These are phyloP conservation scores for Starmerella sp. DNA, from an alignment of 805 yeast genomes.

Conservation along the genomic window DNA sequence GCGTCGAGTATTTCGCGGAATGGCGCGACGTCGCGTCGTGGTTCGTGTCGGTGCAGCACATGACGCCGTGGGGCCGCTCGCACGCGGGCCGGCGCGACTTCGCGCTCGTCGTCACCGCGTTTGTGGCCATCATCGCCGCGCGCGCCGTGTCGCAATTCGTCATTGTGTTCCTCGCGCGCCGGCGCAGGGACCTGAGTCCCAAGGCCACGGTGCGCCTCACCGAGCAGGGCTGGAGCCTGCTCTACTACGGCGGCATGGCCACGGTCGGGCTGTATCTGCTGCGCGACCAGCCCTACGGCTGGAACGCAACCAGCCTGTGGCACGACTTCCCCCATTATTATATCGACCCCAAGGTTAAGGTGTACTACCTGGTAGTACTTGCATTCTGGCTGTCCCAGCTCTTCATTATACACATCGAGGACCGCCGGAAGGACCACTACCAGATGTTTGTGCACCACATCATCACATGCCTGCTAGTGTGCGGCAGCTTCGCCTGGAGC, in stretches of 20 bases:
- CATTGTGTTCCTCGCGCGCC: conserved; percentile 7
- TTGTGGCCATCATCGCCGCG: conserved; percentile 12
- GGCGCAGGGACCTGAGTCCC: conserved; percentile 14
- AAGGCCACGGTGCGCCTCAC: conserved; percentile 60
- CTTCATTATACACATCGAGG: conserved; percentile 65
- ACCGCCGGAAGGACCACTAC: conserved; percentile 63
- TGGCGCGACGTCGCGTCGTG: conserved; percentile 4
- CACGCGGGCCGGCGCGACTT: conserved; percentile 18
- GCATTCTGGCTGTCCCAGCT: conserved; percentile 75
- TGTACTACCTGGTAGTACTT: conserved; percentile 60
- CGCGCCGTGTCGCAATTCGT: conserved; percentile 17
- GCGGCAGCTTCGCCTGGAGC: conserved; percentile 63
- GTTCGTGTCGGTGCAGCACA: conserved; percentile 15
- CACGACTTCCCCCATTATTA: conserved; percentile 63
- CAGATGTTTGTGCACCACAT: conserved; percentile 89
- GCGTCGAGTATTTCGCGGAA: not conserved
- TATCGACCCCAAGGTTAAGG: conserved; percentile 43
- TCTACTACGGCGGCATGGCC: conserved; percentile 50
- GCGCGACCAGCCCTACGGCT: conserved; percentile 46
- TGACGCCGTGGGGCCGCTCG: conserved; percentile 10
- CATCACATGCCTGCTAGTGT: conserved; percentile 54
- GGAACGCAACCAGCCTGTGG: conserved; percentile 48
- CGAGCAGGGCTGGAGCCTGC: conserved; percentile 73
- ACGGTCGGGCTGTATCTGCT: conserved; percentile 48
- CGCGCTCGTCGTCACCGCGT: conserved; percentile 8